Conservation (phyloP, 2,329 filamentous ascomycete species). For the Thermochaetoides dissita region DNA sequence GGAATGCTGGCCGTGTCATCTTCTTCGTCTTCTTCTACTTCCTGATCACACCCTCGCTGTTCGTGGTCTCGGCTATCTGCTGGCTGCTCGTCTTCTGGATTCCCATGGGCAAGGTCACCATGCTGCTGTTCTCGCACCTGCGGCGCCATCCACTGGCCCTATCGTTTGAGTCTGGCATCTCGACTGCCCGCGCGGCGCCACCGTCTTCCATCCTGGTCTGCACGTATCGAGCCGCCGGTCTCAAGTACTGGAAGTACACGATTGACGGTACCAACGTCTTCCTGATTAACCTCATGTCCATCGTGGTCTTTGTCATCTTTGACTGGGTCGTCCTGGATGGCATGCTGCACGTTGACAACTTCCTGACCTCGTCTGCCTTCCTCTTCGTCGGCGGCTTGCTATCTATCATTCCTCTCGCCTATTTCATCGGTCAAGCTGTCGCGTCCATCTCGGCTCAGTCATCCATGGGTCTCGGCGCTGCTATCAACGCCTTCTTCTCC, state of each 20-base stretch:
- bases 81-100: constrained; percentile 98
- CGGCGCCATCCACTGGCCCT: constrained; percentile 83
- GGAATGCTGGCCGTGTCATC: constrained; percentile 85
- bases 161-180: constrained; percentile 78
- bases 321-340: constrained; percentile 73
- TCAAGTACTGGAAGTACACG: constrained; percentile 98
- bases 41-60: constrained; percentile 70
- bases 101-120: constrained; percentile 91
- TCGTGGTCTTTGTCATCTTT: constrained; percentile 88
- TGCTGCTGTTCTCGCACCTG: constrained; percentile 80
- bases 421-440: constrained; percentile 97
- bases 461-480: constrained; percentile 93
- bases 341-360: constrained; percentile 52
- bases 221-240: constrained; percentile 88
- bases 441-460: constrained; percentile 97
- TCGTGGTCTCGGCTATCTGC: constrained; percentile 75
- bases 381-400: constrained; percentile 72
- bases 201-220: constrained; percentile 83
- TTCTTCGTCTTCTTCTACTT: constrained; percentile 97
- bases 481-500: constrained; percentile 96
- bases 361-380: constrained; percentile 70
- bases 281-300: constrained; percentile 86
- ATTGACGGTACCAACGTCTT: constrained; percentile 98
- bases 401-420: constrained; percentile 91
- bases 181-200: constrained; percentile 59